phyloP scores from a whole-genome alignment of 192 early-diverging fungal species.

The Pilaira anomala region DNA sequence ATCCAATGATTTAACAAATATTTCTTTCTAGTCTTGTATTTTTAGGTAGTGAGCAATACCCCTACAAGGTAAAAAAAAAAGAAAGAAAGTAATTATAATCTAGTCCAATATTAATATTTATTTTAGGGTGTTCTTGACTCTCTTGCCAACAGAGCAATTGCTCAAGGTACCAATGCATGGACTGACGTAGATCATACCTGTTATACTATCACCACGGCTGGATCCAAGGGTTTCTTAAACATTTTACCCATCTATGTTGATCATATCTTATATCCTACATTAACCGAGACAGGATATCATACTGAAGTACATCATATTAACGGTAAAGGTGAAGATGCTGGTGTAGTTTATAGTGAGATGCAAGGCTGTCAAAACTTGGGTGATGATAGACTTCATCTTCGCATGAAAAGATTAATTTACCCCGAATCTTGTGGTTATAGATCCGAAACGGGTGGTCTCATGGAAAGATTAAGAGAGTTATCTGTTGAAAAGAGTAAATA shows the following conservation, averaged over 20 bases:
- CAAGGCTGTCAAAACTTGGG: slow-evolving; percentile 54
- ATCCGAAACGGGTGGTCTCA: slow-evolving; percentile 58
- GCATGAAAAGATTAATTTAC: slow-evolving; percentile 53
- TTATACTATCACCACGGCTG: slow-evolving; percentile 59
- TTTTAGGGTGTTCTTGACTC: slow-evolving; percentile 59
- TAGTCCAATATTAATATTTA: not conserved
- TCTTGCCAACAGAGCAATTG: slow-evolving; percentile 56
- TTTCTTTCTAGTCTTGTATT: slow-evolving; percentile 48
- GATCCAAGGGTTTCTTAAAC: slow-evolving; percentile 55
- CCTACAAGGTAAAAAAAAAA: slow-evolving; percentile 46
- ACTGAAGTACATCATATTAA: slow-evolving; percentile 65
- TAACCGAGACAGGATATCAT: slow-evolving; percentile 54
- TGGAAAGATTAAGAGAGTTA: slow-evolving; percentile 54
- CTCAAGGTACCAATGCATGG: slow-evolving; percentile 65
- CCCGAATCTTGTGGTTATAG: slow-evolving; percentile 58
- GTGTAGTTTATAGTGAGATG: slow-evolving; percentile 66
- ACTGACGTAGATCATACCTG: slow-evolving; percentile 58
- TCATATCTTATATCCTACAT: slow-evolving; percentile 60
- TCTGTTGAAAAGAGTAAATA: slow-evolving; percentile 54
- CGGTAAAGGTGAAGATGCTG: slow-evolving; percentile 61
- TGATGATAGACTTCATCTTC: slow-evolving; percentile 40
- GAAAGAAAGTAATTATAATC: not conserved
- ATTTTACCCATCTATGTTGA: slow-evolving; percentile 62
- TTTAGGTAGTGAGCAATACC: slow-evolving; percentile 58
- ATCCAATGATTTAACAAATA: not conserved